Evolutionary conservation across 495 filamentous ascomycete species (phyloP), one percentile per base, ranked within the genome.

Genomic region (Penicillium arizonense): DNA sequence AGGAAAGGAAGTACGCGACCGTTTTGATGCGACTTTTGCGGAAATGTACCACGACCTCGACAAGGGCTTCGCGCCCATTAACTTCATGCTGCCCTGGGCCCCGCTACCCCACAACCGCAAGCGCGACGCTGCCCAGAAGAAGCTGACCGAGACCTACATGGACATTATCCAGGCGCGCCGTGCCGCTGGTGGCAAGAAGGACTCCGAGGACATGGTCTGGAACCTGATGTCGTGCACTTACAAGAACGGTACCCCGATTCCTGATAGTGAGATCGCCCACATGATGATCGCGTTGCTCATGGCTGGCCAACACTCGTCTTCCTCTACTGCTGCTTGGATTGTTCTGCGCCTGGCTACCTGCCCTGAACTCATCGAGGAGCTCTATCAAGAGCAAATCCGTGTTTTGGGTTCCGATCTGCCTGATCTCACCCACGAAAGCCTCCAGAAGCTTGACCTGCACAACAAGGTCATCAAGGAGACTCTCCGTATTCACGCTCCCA

Each of bases 231-330:
- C 71, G 30, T 83, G 76, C 67, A 71, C 63, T 13, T 87, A 87
- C 68, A 87, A 86, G 63, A 74, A 85, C 53, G 83, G 83, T 49
- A 80, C 68, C 16, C 75, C 74, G 4, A 62, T 85, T n/a, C 82
- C 83, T 1, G 82, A 87, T 53, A 64, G 76, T 54, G 82, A 87
- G 56, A 69, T 86, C 46, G 83, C 83, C 5, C 80, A 84, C 57
- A 85, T 87, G 75, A 86, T 87, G 83, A 87, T 87, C 51, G 83
- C 82, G 12, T 68, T 86, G 13, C 72, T 87, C 38, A 84, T 86
- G 81, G 83, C 83, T 39, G 83, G 83, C 39, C 83, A 87, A 56
- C 83, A 87, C 64, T 83, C 81, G 3, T 78, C 81, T 3, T 82
- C 82, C 10, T 81, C 79, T 1, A 85, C 79, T 23, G 73, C 73